phyloP scores from a whole-genome alignment of 2,329 filamentous ascomycete species.

The Aspergillus fructus region DNA sequence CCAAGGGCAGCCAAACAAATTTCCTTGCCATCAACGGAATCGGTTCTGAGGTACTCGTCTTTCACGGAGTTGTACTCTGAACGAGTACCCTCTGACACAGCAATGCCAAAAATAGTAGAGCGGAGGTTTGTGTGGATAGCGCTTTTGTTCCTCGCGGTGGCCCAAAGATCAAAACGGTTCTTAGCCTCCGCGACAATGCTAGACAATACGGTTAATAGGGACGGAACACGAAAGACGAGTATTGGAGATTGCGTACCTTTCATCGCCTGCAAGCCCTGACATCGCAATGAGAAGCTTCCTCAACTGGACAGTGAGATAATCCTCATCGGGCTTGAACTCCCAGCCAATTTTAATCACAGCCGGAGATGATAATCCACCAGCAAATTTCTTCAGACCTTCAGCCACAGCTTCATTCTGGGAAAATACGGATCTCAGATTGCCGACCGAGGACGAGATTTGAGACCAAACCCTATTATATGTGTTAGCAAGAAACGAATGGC shows the following conservation, averaged over 20 bases:
- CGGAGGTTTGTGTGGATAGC: conserved; percentile 82
- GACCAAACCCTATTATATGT: conserved; percentile 66
- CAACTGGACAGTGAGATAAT: conserved; percentile 78
- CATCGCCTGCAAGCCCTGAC: conserved; percentile 74
- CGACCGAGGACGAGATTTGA: conserved; percentile 75
- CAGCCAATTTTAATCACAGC: conserved; percentile 81
- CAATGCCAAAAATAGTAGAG: conserved; percentile 74
- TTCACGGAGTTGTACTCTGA: conserved; percentile 73
- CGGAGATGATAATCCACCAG: conserved; percentile 70
- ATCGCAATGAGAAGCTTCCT: conserved; percentile 76
- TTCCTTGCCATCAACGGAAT: conserved; percentile 87
- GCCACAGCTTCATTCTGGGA: conserved; percentile 70
- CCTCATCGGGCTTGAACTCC: conserved; percentile 75
- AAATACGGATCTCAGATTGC: conserved; percentile 80
- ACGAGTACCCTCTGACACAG: conserved; percentile 69
- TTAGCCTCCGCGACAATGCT: conserved; percentile 72
- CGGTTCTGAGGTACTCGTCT: conserved; percentile 78
- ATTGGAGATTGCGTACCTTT: conserved; percentile 56
- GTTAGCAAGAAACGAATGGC: conserved; percentile 18
- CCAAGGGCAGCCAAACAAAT: conserved; percentile 77
- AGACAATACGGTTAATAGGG: conserved; percentile 12
- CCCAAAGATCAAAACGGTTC: conserved; percentile 78
- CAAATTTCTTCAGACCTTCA: conserved; percentile 73
- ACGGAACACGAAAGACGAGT: background rate
- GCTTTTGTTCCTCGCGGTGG: conserved; percentile 60